Conservation (phyloP, 345 rosid species). For the Trapa bicornis region DNA sequence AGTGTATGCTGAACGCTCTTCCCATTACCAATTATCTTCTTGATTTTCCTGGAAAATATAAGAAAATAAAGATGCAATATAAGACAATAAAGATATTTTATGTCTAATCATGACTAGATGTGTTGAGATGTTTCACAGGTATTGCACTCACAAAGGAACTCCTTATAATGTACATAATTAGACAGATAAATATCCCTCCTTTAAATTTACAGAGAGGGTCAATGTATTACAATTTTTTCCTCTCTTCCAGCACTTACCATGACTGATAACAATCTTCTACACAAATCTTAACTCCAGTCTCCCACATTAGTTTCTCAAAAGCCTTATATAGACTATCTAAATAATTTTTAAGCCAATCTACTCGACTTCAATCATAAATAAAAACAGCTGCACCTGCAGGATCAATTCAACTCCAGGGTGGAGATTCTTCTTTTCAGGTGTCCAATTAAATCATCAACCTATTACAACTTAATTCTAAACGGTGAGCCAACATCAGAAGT, state of each 20-base stretch:
- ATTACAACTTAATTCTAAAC: neutral
- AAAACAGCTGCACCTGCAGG: neutral
- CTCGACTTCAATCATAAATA: too few relatives aligned
- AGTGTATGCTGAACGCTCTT: conserved; percentile 21
- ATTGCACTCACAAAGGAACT: neutral
- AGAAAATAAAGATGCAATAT: neutral
- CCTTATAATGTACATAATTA: too few relatives aligned
- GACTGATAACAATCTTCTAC: too few relatives aligned
- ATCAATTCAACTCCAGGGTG: neutral
- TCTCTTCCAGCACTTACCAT: too few relatives aligned
- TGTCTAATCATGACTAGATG: neutral
- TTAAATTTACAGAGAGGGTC: too few relatives aligned
- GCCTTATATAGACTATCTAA: too few relatives aligned
- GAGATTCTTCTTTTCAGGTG: neutral
- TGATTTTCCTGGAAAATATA: conserved; percentile 36
- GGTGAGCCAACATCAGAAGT: neutral
- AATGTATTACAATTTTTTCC: too few relatives aligned
- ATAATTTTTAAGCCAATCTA: too few relatives aligned
- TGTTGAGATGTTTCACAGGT: neutral
- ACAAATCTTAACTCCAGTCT: too few relatives aligned
- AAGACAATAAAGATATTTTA: neutral
- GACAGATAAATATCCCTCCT: too few relatives aligned
- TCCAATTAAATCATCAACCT: neutral
- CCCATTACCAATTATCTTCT: conserved; percentile 27
- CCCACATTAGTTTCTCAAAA: too few relatives aligned